Conservation (phyloP, 2,329 filamentous ascomycete genomes). For the Tolypocladium pustulatum region DNA sequence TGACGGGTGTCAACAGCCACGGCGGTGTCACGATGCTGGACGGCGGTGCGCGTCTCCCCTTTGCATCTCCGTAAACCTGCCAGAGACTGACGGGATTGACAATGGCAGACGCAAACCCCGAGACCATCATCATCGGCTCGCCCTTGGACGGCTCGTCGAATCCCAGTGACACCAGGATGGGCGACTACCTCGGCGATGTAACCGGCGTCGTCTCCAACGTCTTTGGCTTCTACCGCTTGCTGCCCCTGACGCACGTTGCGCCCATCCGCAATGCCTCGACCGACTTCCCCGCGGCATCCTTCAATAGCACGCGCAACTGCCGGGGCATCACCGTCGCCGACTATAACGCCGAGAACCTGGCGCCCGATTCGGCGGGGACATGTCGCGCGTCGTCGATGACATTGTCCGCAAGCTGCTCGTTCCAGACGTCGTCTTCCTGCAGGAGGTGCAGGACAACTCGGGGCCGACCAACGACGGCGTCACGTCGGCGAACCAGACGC, state of each 20-base stretch:
- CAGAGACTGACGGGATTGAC: too few relatives aligned
- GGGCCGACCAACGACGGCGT: conserved; percentile 51
- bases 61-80: background rate
- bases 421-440: conserved; percentile 57
- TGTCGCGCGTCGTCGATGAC: conserved; percentile 50
- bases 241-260: conserved; percentile 49
- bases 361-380: conserved; percentile 41
- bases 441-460: conserved; percentile 60
- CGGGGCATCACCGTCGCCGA: conserved; percentile 50
- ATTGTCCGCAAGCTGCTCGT: conserved; percentile 53
- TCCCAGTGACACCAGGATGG: conserved; percentile 48
- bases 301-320: conserved; percentile 46
- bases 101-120: conserved; percentile 52
- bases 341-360: conserved; percentile 64
- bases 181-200: conserved; percentile 53
- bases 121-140: conserved; percentile 53
- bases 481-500: conserved; percentile 45
- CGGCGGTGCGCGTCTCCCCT: conserved; percentile 31
- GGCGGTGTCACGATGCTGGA: conserved; percentile 54
- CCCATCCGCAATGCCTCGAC: conserved; percentile 34
- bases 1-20: conserved; percentile 50
- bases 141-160: conserved; percentile 57
- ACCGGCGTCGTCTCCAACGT: conserved; percentile 57
- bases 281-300: conserved; percentile 37
- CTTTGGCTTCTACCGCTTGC: conserved; percentile 59